Evolutionary conservation across 2,329 filamentous ascomycete species (phyloP).

Genomic region (Dactylellina cionopaga): DNA sequence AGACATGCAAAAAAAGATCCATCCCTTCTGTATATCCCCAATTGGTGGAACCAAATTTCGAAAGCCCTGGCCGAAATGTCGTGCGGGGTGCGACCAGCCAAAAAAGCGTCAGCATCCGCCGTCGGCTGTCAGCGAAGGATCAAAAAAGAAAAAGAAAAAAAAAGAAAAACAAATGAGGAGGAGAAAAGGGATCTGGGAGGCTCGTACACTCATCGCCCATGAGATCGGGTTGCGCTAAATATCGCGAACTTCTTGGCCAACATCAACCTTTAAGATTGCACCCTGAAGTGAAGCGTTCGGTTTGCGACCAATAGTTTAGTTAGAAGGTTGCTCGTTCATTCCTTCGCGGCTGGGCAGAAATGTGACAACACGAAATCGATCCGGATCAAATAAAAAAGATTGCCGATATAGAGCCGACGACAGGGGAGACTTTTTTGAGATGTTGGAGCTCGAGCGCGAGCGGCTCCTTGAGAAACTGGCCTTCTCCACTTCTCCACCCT

Average conservation of each 20-base stretch:
- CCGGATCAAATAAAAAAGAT: constrained; percentile 33
- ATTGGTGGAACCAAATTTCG: constrained; percentile 42
- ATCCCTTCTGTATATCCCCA: constrained; percentile 8
- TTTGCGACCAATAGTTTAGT: constrained; percentile 21
- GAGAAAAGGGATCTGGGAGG: no score
- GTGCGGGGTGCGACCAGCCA: constrained; percentile 41
- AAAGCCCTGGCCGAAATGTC: constrained; percentile 21
- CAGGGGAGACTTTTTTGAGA: constrained; percentile 12
- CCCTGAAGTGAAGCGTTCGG: constrained; percentile 6
- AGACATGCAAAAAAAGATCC: constrained; percentile 11
- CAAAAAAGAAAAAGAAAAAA: constrained; percentile 11
- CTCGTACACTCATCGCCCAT: neutral
- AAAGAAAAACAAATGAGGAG: neutral
- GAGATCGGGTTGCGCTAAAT: neutral
- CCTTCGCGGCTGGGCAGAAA: constrained; percentile 14
- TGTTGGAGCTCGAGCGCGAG: constrained; percentile 17
- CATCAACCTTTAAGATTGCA: constrained; percentile 34
- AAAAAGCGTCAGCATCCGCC: constrained; percentile 35
- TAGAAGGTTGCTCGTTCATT: constrained; percentile 17
- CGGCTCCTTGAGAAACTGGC: constrained; percentile 31
- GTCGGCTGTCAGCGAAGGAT: constrained; percentile 45
- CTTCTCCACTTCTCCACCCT: constrained; percentile 45
- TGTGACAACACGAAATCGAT: constrained; percentile 10
- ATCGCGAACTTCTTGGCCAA: neutral
- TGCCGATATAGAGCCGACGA: constrained; percentile 29